These are phyloP conservation scores for Anthoceros angustus DNA, from an alignment of 225 moss, liverwort and hornwort genomes.

Conservation along the genomic window DNA sequence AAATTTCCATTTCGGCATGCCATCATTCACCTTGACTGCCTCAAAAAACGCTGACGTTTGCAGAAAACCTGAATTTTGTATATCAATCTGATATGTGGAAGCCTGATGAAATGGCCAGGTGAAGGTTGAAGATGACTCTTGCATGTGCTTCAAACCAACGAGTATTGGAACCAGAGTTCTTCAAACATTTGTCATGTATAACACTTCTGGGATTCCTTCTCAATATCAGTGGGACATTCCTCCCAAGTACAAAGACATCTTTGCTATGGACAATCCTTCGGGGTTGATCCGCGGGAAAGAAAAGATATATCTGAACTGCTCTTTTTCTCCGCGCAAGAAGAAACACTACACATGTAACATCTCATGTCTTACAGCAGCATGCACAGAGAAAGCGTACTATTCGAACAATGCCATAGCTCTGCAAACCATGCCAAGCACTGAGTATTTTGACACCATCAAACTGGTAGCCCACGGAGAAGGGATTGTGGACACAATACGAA, in stretches of 20 bases:
- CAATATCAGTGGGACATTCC: slow-evolving; percentile 93
- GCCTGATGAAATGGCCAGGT: slow-evolving; percentile 23
- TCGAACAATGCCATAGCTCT: slow-evolving; percentile 65
- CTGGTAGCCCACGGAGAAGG: slow-evolving; percentile 72
- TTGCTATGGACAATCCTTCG: slow-evolving; percentile 35
- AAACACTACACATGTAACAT: slow-evolving; percentile 74
- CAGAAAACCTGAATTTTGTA: not conserved
- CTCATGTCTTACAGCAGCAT: slow-evolving; percentile 61
- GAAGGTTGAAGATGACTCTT: slow-evolving; percentile 57
- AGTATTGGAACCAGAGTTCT: slow-evolving; percentile 67
- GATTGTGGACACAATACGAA: slow-evolving; percentile 42
- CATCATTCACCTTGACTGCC: not conserved
- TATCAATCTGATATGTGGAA: no score
- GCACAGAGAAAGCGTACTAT: slow-evolving; percentile 73
- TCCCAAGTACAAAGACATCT: slow-evolving; percentile 36
- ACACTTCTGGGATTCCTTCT: slow-evolving; percentile 47
- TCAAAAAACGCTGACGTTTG: not conserved
- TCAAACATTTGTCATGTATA: slow-evolving; percentile 35
- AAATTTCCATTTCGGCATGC: not conserved
- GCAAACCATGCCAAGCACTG: slow-evolving; percentile 63
- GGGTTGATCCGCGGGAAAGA: slow-evolving; percentile 65
- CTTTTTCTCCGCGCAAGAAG: slow-evolving; percentile 46
- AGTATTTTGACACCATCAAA: slow-evolving; percentile 39
- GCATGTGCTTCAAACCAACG: slow-evolving; percentile 81
- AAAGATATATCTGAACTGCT: slow-evolving; percentile 39